These are phyloP conservation scores for Avena eriantha DNA, from an alignment of 176 grass and related monocot genomes.

Conservation along the genomic window DNA sequence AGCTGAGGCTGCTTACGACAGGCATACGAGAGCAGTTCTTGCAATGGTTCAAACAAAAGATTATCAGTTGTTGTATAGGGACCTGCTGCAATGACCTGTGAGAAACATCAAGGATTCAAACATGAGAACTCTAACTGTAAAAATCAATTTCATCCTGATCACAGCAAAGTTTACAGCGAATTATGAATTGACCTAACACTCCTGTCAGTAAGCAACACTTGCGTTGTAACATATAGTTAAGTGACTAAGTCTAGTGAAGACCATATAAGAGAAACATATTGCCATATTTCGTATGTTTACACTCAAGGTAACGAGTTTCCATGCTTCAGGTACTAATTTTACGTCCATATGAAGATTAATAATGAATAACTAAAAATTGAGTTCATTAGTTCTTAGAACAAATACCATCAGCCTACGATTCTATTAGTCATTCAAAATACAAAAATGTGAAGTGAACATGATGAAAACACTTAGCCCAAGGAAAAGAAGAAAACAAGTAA, in stretches of 20 bases:
- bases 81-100: conserved; percentile 86
- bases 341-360: neutral
- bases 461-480: conserved; percentile 12
- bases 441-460: conserved; percentile 27
- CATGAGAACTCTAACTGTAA: neutral
- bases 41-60: conserved; percentile 88
- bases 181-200: neutral
- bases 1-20: conserved; percentile 81
- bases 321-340: neutral
- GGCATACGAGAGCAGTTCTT: conserved; percentile 92
- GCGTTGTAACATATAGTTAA: neutral
- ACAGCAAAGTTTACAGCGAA: neutral
- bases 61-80: conserved; percentile 95
- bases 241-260: neutral
- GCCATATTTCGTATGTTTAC: neutral
- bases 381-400: neutral
- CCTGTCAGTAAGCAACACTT: neutral
- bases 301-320: neutral
- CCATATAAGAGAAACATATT: neutral
- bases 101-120: conserved; percentile 40
- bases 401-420: neutral
- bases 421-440: neutral
- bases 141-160: neutral
- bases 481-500: neutral
- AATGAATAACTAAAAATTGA: neutral